Evolutionary conservation across 2,329 filamentous ascomycete genomes (phyloP), one percentile per base, ranked within the genome.

Genomic region (Exserohilum rostratum): DNA sequence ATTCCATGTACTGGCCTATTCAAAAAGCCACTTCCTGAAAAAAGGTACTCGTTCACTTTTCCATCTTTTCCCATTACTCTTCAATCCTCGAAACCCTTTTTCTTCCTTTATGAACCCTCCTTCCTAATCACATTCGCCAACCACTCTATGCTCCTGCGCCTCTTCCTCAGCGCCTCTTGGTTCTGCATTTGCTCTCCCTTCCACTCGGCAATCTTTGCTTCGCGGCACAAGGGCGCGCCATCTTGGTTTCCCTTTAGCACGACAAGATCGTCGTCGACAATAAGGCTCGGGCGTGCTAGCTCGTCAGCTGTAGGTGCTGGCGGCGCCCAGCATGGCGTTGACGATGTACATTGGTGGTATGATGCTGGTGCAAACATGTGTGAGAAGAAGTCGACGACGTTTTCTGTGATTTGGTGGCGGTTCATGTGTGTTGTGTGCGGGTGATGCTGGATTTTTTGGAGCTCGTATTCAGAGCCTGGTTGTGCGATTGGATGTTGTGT

Each of bases 151-250:
- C 52, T 65, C 47, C 38, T 57, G 10, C 31, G 55, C 47, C 57
- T 57, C 42, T 42, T 48, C 29, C 27, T 50, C 52, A 43, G 25
- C 50, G 11, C 13, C 35, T 20, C 37, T 6, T 47, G 44, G 20
- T 27, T 46, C 50, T 46, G 31, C 48, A 15, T 10, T 13, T 17
- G 11, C 37, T 20, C 34, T 4, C 27, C 40, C 46, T 65, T 67
- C 66, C 62, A 66, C 27, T 29, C 53, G 30, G 55, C 63, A 38
- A 70, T 64, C 13, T 53, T 59, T 7, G 53, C 55, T 46, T 70
- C 66, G 34, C 67, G 53, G 40, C 63, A 65, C 2, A 69, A 12
- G 3, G 69, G 61, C 6, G 54, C 61, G 1, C 66, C 67, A 34
- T 69, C 65, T 34, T 55, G 53, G 5, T 52, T 56, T 6, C 54